Evolutionary conservation across 2,329 filamentous ascomycete genomes (phyloP), one percentile per base, ranked within the genome.

Genomic region (Diaporthe velutina): DNA sequence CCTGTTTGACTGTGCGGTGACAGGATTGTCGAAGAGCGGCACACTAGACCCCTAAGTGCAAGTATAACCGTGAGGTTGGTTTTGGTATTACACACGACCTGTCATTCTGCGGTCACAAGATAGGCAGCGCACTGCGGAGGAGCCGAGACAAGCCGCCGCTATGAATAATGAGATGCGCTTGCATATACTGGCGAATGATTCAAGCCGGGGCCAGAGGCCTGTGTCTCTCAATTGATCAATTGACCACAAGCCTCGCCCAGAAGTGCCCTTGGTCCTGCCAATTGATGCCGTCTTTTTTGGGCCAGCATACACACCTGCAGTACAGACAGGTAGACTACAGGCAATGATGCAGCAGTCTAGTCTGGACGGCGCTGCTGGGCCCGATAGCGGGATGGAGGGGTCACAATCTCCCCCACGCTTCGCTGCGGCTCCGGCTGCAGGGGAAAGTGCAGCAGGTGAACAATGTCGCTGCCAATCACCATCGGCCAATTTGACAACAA

Each of bases 1-100:
- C 33, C 64, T 68, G n/a, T 52, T 55, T 68, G 64, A 68, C 64
- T 42, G 57, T 52, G 57, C 54, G 38, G 50, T 64, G 70, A 61
- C 50, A 40, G 54, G 45, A 72, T 48, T 33, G 45, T 55, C 40
- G 70, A 54, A 42, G 55, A 72, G 70, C 42, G 57, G 60, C 45
- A 77, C 70, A 77, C 87, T 89, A 89, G 86, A 86, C 88, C 88
- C 86, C 86, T 89, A 89, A 89, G 88, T 88, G 88, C 88, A 89
- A 86, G 87, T 89, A 82, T 82, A 85, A 82, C 83, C 85, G 85
- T 50, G 68, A 72, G 13, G 55, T 50, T 50, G 70, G 52, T 55
- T 57, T 50, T 66, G 70, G 74, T 70, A 66, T 64, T 70, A 67
- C 70, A 66, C 52, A 61, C 45, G 60, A 73, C 66, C 25, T 42